Evolutionary conservation across 2,329 filamentous ascomycete species (phyloP), one percentile per base, ranked within the genome.

Genomic region (Aspergillus phoenicis): DNA sequence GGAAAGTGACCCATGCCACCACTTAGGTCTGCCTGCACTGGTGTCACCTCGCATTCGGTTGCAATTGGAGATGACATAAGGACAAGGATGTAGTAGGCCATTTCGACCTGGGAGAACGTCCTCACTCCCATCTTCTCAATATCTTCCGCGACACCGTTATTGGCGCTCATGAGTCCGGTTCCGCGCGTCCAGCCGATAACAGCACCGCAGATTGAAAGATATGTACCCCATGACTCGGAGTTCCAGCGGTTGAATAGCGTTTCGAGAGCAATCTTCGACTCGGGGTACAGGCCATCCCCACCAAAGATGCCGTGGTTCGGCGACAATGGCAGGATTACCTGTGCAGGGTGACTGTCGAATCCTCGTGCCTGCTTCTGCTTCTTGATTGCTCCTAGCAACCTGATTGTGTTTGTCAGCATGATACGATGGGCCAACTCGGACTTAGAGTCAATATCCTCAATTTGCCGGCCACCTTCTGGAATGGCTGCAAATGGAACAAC

Each of bases 171-270:
- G 26, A 60, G 15, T 8, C 58, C 53, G 3, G 58, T 60, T 2
- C 52, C 54, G 8, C 58, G 45, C 1, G 58, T 60, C 58, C 58
- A 60, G 3, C 58, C 58, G 3, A 60, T 60, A 6, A 28, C 52
- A 0, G 55, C 58, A n/a, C 58, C 58, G 33, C 58, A 60, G n/a
- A 60, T 57, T 17, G 58, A 60, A 5, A 60, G 47, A 26, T 60
- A 55, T 5, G 49, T 39, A 4, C 43, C 47, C 58, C 58, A 60
- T 3, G 53, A 51, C 38, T 60, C 58, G 0, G 58, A 60, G 52
- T 41, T 38, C 38, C 54, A 48, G 15, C 58, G 58, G n/a, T 48
- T 49, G 17, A 60, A 41, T 20, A 60, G 11, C 2, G 58, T 33
- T 30, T 60, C 53, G 1, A 60, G 58, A 3, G 33, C 58, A 2